Conservation (phyloP, 345 rosid genomes). For the Gossypium stocksii region DNA sequence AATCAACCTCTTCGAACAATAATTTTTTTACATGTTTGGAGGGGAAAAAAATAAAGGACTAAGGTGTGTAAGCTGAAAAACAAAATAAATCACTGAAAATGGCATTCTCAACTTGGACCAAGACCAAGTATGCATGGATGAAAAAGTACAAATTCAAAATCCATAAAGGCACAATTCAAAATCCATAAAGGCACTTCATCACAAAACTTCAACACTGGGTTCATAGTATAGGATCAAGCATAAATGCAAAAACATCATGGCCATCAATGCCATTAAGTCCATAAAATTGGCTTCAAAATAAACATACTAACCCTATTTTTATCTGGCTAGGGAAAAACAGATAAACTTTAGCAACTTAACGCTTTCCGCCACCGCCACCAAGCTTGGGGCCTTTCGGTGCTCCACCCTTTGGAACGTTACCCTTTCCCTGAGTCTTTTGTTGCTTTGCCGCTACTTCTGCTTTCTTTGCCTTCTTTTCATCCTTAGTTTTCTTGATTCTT, state of each 20-base stretch:
- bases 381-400: constrained; percentile 56
- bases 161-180: constrained; percentile 2
- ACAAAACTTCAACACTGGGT: neutral
- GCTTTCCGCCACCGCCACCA: constrained; percentile 84
- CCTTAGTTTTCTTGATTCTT: constrained; percentile 80
- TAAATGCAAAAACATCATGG: neutral
- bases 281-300: constrained; percentile 3
- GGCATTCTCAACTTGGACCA: neutral
- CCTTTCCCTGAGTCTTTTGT: constrained; percentile 51
- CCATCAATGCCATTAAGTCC: neutral
- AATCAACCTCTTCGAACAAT: no score
- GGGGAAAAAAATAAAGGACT: no score
- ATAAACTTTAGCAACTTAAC: constrained; percentile 29
- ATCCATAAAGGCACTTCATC: constrained; percentile 13
- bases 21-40: no score
- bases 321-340: constrained; percentile 4
- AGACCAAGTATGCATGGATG: no score
- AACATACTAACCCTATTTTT: constrained; percentile 13
- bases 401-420: constrained; percentile 40
- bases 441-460: constrained; percentile 54
- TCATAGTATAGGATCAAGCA: neutral
- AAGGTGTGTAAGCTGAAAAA: no score
- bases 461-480: constrained; percentile 83
- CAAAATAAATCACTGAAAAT: no score
- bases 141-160: neutral